Evolutionary conservation across 139 green algal species (phyloP).

Genomic region (Tetradesmus lagerheimii): DNA sequence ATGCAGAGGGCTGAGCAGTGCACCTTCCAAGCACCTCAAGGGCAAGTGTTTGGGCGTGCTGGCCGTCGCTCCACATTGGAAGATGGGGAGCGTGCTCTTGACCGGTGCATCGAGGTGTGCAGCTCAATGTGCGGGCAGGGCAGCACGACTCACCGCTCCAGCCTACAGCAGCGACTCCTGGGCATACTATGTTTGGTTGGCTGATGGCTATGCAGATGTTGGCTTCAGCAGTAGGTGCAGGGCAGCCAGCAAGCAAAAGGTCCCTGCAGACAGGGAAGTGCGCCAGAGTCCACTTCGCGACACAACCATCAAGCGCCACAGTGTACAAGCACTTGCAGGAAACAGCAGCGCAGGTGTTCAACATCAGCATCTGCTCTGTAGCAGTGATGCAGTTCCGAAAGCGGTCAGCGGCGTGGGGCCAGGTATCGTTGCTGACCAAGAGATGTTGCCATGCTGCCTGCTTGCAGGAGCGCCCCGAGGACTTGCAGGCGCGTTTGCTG

Average conservation of each 20-base stretch:
- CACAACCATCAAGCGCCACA: too few relatives aligned
- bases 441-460: too few relatives aligned
- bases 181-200: too few relatives aligned
- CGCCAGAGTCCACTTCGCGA: too few relatives aligned
- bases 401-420: neutral
- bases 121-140: neutral
- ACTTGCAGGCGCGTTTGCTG: slow-evolving; percentile 31
- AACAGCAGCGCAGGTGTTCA: neutral
- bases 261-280: too few relatives aligned
- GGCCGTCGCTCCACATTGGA: slow-evolving; percentile 26
- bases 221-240: too few relatives aligned
- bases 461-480: slow-evolving; percentile 17
- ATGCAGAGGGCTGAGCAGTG: neutral
- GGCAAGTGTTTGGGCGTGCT: neutral
- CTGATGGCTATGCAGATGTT: too few relatives aligned
- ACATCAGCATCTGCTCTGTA: neutral
- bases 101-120: slow-evolving; percentile 24
- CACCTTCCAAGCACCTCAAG: slow-evolving; percentile 19
- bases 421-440: neutral
- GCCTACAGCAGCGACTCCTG: too few relatives aligned
- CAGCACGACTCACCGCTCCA: neutral
- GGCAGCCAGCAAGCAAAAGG: too few relatives aligned
- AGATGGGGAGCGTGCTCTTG: slow-evolving; percentile 37
- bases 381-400: neutral
- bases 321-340: neutral